Base-by-base conservation (phyloP, 495 filamentous ascomycete species). In the Amphirosellinia nigrospora region DNA sequence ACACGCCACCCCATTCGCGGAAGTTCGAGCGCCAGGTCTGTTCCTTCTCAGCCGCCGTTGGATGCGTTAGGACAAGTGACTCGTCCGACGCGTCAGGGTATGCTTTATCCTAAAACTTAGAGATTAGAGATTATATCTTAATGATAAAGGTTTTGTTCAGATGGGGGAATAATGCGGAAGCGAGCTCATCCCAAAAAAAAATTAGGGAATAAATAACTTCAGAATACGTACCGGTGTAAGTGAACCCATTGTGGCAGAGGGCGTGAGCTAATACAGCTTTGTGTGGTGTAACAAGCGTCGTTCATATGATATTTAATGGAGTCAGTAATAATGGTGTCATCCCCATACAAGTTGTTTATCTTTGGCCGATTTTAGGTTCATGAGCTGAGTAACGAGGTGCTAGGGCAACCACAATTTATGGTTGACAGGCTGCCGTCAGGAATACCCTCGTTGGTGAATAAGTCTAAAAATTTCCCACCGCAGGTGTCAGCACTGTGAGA, bases 11-110 rank as follows among this genome's bases (percentile, higher is more conserved):
- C 94, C 94, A 97, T 69, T 85, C 86, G 6, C 77, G 74, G 70
- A 90, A 90, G 76, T 94, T 96, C 43, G 90, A 80, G 21, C 84
- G 85, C 83, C 90, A 91, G 58, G 87, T 90, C 39, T 80, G 81
- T 41, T 82, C 77, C 52, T 86, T 89, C 77, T 97, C 93, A 32
- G 82, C 78, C 2, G 82, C 80, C 1, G 92, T 93, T 0, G 93
- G 91, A 58, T 88, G 86, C 46, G 88, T 87, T 69, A 97, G 86
- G 52, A 85, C 74, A 9, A 97, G 86, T 32, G 84, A 82, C 0
- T 89, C 86, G 5, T 90, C 90, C 55, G 83, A 79, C 55, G 86
- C 84, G 19, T 80, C 70, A 9, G 92, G 93, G 30, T 70, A 93
- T 81, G 19, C 72, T 72, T 30, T 76, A 68, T 26, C 21, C 5